Percentiles rank a stretch among this genome's conserved stretches.
Evolutionary conservation across 352 stramenopile genomes (phyloP).

Genomic region (Phytopythium aichiense): DNA sequence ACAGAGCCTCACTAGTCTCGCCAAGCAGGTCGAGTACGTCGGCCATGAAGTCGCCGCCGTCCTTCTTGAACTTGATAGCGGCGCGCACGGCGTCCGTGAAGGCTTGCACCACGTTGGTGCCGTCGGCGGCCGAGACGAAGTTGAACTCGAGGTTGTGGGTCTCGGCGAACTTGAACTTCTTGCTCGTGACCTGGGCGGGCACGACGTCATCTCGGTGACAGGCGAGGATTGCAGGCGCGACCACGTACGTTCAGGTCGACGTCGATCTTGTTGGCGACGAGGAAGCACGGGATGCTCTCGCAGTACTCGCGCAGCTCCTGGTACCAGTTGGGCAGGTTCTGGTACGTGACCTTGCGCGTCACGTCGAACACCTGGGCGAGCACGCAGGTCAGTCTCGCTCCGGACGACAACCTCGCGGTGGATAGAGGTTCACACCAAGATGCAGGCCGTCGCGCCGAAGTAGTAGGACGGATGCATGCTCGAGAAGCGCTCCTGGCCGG

Average conservation of each 20-base stretch:
- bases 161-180: constrained; percentile 95
- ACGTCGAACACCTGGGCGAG: constrained; percentile 89
- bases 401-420: too few relatives aligned
- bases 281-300: constrained; percentile 89
- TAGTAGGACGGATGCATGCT: constrained; percentile 97
- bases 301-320: constrained; percentile 92
- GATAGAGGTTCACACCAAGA: constrained; percentile 48
- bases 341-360: constrained; percentile 94
- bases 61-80: constrained; percentile 86
- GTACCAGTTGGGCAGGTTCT: constrained; percentile 91
- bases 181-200: constrained; percentile 86
- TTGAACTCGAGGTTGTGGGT: constrained; percentile 93
- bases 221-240: neutral
- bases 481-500: constrained; percentile 93
- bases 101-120: constrained; percentile 95
- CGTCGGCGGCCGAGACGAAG: constrained; percentile 93
- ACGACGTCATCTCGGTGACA: neutral
- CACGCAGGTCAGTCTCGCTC: neutral
- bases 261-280: constrained; percentile 98
- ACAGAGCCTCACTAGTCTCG: constrained; percentile 11
- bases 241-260: constrained; percentile 85
- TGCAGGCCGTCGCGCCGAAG: constrained; percentile 92
- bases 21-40: constrained; percentile 90
- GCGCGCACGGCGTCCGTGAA: constrained; percentile 89
- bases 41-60: constrained; percentile 91